These are phyloP conservation scores for Acer saccharum DNA, from an alignment of 345 rosid genomes.

Conservation along the genomic window DNA sequence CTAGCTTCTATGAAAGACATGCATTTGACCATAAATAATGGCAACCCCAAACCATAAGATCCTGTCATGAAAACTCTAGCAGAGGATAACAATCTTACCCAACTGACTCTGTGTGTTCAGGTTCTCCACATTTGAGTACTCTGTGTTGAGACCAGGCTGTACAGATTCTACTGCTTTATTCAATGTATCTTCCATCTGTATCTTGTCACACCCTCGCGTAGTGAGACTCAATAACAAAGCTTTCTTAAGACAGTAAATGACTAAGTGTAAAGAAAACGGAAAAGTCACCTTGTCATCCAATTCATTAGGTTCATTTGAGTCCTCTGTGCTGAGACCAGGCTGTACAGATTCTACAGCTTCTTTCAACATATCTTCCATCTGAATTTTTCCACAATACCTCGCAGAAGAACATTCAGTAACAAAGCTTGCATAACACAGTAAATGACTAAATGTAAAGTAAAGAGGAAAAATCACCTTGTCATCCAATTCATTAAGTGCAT, in stretches of 20 bases:
- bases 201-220: conserved; percentile 24
- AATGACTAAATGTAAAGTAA: conserved; percentile 13
- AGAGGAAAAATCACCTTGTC: conserved; percentile 41
- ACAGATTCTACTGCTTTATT: conserved; percentile 36
- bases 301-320: conserved; percentile 25
- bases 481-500: conserved; percentile 28
- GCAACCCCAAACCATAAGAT: conserved; percentile 1
- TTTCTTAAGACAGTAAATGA: conserved; percentile 20
- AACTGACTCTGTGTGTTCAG: conserved; percentile 28
- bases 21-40: conserved; percentile 13
- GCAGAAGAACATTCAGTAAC: conserved; percentile 18
- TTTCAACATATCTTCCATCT: conserved; percentile 36
- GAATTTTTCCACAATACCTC: conserved; percentile 24
- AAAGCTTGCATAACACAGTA: conserved; percentile 22
- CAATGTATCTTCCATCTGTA: conserved; percentile 37
- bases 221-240: conserved; percentile 23
- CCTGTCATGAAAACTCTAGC: conserved; percentile 5
- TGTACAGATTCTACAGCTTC: conserved; percentile 37
- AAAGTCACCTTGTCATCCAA: conserved; percentile 41
- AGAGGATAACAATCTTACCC: conserved; percentile 42
- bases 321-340: conserved; percentile 25
- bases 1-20: background rate
- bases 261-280: conserved; percentile 15
- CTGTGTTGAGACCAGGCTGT: conserved; percentile 25
- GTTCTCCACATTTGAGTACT: conserved; percentile 26